Base-by-base conservation (phyloP, 176 grass and related monocot genomes). In the Lolium rigidum region DNA sequence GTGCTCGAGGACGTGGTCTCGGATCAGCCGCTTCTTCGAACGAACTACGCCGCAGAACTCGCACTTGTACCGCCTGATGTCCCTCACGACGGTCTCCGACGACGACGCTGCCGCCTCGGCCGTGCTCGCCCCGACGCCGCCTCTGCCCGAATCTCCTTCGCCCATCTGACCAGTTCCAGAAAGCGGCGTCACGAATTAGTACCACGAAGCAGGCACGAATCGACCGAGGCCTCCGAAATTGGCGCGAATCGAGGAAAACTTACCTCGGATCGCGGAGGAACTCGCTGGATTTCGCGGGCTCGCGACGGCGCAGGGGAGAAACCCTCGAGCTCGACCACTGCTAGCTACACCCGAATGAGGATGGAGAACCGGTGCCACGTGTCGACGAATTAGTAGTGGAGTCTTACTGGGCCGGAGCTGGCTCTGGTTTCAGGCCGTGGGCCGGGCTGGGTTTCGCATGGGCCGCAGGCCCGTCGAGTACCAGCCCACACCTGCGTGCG, bases 51-150 rank as follows among this genome's bases (percentile, higher is more conserved):
- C 80, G 84, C 90, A 95, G 68, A 88, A 88, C 28, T 88, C 85
- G 74, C 93, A 95, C 80, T 86, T 88, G 81, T 95, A 90, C 3
- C 90, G 83, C 76, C 88, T 81, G 38, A 92, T 78, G 56, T 92
- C 90, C 52, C 82, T 90, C 66, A 1, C 6, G n/a, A n/a, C n/a
- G 38, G 52, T 64, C 15, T 74, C 43, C 25, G 65, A 48, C 31
- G 85, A 43, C 37, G 37, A 4, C 17, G 2, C 5, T 14, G 2
- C 67, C 5, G n/a, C 28, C 31, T 22, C 18, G 21, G 21, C 13
- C 18, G 67, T 20, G 5, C 24, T 62, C 26, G 4, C 81, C 5
- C 26, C 62, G 14, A 9, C 24, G 10, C 44, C 4, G n/a, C 31
- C 43, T 17, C 31, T 14, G 0, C 15, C 56, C 3, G 38, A 26